phyloP scores from a whole-genome alignment of 345 rosid genomes.

The Eucalyptus fibrosa region DNA sequence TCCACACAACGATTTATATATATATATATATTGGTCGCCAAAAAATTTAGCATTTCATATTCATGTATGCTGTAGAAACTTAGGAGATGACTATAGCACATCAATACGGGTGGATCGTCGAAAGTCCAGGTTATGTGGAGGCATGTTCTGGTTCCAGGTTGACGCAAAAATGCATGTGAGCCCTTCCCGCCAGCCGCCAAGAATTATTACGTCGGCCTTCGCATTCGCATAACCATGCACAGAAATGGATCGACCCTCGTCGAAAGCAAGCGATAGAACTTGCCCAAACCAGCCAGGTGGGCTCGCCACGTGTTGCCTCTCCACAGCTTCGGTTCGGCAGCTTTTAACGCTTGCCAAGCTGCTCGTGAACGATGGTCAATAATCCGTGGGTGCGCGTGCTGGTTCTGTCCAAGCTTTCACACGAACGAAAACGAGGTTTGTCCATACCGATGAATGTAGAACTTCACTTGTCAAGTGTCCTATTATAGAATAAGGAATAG shows the following conservation, averaged over 20 bases:
- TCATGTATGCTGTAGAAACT: neutral
- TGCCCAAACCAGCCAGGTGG: neutral
- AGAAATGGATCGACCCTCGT: constrained; percentile 10
- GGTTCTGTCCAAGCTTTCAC: neutral
- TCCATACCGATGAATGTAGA: neutral
- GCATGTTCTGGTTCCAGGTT: neutral
- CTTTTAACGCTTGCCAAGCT: neutral
- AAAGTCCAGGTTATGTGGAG: neutral
- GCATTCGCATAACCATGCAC: constrained; percentile 32
- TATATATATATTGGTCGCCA: neutral
- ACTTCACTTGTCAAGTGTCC: neutral
- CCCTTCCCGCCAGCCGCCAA: constrained; percentile 7
- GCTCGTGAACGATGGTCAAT: neutral
- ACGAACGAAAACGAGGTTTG: neutral
- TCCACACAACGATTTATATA: neutral
- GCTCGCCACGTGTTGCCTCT: constrained; percentile 3
- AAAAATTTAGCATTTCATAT: neutral
- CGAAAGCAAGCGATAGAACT: constrained; percentile 11
- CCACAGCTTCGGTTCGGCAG: neutral
- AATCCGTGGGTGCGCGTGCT: neutral
- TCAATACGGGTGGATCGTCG: neutral
- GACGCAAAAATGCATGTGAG: constrained; percentile 12
- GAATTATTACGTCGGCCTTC: constrained; percentile 36
- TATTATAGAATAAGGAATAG: neutral
- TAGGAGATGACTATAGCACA: no score